Base-by-base conservation (phyloP, 352 stramenopile genomes). In the Globisporangium canariense region DNA sequence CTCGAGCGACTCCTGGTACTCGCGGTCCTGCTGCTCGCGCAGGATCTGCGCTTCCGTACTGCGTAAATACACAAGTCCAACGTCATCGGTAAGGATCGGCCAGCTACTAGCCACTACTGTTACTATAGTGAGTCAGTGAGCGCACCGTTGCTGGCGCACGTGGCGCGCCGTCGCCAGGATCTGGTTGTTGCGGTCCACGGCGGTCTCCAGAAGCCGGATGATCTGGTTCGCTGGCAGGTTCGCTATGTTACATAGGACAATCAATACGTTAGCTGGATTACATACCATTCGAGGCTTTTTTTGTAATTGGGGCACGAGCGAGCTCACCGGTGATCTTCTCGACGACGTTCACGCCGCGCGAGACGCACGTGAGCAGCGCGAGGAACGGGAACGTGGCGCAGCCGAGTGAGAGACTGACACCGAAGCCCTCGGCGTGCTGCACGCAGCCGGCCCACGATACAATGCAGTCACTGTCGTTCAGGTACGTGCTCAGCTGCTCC, bases 1-100 rank as follows among this genome's bases (percentile, higher is more conserved):
- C 51, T 85, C 79, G 7, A 98, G 76, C 5, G 95, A 92, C 67
- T 97, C 83, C 68, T 97, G 84, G 65, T 98, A 98, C 74, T 98
- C 95, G 30, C 66, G 68, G 78, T 98, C 93, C 71, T 98, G 95
- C 65, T 98, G 90, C 64, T 97, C 81, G 1, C 95, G 86, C 4
- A 98, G 73, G 36, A 93, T 73, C 54, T 89, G 76, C 54, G 94
- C 80, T 71, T 98, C 92, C 57, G 82, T 83, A 25, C 78, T 86
- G 40, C 8, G 25, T 28, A 28, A 28, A 28, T 28, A 28, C 25
- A 28, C 25, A 28, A 28, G 25, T 28, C 25, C 25, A 28, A 28
- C 25, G 25, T 28, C 25, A 28, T 28, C 25, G 25, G 25, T 28
- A 28, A 28, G 25, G 25, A 38, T 38, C 9, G 9, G 34, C 9